Conservation (phyloP, 2,329 filamentous ascomycete genomes). For the Microascus cirrosus region DNA sequence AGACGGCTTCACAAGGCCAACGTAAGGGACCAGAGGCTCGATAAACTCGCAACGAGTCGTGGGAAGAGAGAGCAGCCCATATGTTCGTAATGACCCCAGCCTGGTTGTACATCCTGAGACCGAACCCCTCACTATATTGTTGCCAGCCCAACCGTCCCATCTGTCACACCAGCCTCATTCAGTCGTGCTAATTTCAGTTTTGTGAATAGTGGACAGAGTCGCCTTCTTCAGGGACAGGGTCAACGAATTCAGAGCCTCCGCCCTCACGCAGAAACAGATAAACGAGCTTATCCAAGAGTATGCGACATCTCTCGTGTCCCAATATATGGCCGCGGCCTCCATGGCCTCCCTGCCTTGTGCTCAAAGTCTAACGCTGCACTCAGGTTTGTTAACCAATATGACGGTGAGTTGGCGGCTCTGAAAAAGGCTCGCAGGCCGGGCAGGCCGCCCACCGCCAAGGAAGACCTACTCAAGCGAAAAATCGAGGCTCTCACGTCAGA, state of each 20-base stretch:
- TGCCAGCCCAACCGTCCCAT: neutral
- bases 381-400: constrained; percentile 56
- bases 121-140: constrained; percentile 1
- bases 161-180: neutral
- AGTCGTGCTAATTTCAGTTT: neutral
- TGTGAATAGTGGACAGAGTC: constrained; percentile 49
- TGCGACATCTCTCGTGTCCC: constrained; percentile 3
- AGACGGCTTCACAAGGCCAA: constrained; percentile 69
- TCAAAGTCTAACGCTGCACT: neutral
- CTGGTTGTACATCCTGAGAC: neutral
- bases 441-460: constrained; percentile 63
- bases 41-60: constrained; percentile 57
- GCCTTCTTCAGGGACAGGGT: constrained; percentile 55
- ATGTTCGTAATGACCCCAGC: constrained; percentile 35
- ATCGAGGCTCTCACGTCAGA: constrained; percentile 65
- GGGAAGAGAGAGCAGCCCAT: constrained; percentile 65
- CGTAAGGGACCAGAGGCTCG: constrained; percentile 72
- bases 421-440: constrained; percentile 66
- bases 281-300: constrained; percentile 45
- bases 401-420: constrained; percentile 56
- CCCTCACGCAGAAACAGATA: constrained; percentile 37
- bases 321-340: constrained; percentile 2
- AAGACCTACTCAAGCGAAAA: constrained; percentile 66
- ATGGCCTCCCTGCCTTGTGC: constrained; percentile 7
- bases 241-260: constrained; percentile 30